Evolutionary conservation across 768 basidiomycete species (phyloP), one percentile per base, ranked within the genome.

Genomic region (Suillus lakei): DNA sequence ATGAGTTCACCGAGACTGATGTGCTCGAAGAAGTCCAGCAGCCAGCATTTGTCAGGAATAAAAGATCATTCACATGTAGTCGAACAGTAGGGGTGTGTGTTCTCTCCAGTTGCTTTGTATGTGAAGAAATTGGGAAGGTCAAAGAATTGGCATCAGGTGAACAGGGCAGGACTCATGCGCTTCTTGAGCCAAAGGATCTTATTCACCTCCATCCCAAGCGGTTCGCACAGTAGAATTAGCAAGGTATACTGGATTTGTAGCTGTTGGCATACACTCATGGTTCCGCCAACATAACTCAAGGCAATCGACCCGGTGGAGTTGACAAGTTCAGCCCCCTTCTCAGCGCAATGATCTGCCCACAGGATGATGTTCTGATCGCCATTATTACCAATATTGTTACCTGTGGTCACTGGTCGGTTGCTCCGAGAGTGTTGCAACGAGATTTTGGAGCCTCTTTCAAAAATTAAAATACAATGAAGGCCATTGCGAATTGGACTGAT

Each of bases 151-250:
- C 91, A 93, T 62, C 81, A 81, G 28, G 85, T 77, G 79, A 99
- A 99, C 18, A 81, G 82, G 15, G 84, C 79, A 0, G 86, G 74
- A 2, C 84, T 73, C 95, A 98, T 96, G 79, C 92, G 84, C 65
- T 88, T 89, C 77, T 97, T 98, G 46, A 99, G 85, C 98, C 98
- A 99, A 34, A 99, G 88, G 32, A 96, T 91, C 77, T 99, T 99
- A 0, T 96, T 96, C 50, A 98, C 88, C 78, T 98, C 96, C 98
- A 99, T 99, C 78, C 99, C 96, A 50, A 99, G 85, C 93, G 97
- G 67, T 38, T 48, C 53, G 46, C 34, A 50, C 32, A 16, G 56
- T 56, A 67, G 32, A 18, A 62, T 70, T 51, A 67, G 60, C 23
- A 64, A 26, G 58, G 60, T 60, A 43, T 18, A 50, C 50, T 23